Conservation (phyloP, 106 monocot species). For the Phalaenopsis equestris region DNA sequence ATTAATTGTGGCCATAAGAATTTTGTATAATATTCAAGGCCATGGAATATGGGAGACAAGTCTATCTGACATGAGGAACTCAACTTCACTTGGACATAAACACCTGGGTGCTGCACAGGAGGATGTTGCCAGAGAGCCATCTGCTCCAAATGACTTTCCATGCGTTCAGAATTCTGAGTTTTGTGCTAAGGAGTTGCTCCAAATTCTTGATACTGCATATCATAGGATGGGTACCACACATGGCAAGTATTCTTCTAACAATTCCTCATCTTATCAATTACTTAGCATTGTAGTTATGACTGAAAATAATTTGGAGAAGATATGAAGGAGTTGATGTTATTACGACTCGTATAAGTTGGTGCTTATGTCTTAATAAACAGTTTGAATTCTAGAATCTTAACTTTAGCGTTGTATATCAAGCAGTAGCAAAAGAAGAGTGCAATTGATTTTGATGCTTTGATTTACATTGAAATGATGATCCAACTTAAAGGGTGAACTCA, state of each 20-base stretch:
- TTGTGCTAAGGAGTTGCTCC: conserved; percentile 39
- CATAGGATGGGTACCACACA: conserved; percentile 26
- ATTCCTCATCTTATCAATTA: not conserved
- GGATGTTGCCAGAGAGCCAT: conserved; percentile 5
- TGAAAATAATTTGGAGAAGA: too few relatives aligned
- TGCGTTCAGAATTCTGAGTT: conserved; percentile 21
- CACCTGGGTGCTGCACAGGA: not conserved
- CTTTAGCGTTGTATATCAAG: too few relatives aligned
- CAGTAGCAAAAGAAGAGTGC: too few relatives aligned
- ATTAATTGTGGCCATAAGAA: conserved; percentile 67
- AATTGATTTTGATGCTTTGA: too few relatives aligned
- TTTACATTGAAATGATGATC: too few relatives aligned
- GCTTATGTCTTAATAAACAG: too few relatives aligned
- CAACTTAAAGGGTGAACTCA: too few relatives aligned
- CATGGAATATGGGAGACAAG: conserved; percentile 74
- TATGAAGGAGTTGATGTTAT: too few relatives aligned
- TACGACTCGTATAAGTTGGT: too few relatives aligned
- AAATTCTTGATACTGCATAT: conserved; percentile 43
- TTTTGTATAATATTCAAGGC: conserved; percentile 70
- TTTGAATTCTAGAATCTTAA: too few relatives aligned
- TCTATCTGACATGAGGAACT: conserved; percentile 2
- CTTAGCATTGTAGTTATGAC: not conserved
- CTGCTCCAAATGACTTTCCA: not conserved
- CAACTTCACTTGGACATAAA: conserved; percentile 1
- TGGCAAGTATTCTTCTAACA: conserved; percentile 30